Evolutionary conservation across 1,284 basidiomycete species (phyloP).

Genomic region (Pholiota adiposa): DNA sequence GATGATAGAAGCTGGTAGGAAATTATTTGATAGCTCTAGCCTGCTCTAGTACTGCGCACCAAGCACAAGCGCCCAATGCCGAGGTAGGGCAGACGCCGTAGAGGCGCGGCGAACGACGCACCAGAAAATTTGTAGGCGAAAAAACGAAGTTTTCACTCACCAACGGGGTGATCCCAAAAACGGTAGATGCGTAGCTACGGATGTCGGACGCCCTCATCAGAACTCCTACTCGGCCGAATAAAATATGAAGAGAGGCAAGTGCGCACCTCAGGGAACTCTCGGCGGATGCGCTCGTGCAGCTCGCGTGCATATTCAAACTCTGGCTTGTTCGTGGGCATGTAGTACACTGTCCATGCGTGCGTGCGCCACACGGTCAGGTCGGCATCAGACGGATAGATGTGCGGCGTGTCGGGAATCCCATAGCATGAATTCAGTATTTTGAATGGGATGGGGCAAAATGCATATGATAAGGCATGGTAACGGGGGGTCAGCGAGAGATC

Average conservation of each 20-base stretch:
- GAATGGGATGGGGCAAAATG: not conserved
- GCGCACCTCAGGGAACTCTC: slow-evolving; percentile 73
- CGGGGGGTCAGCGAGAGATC: not conserved
- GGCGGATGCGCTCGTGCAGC: slow-evolving; percentile 63
- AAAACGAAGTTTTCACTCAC: slow-evolving; percentile 32
- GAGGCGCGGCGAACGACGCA: not conserved
- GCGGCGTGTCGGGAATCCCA: not conserved
- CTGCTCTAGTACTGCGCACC: not conserved
- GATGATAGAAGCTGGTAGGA: not conserved
- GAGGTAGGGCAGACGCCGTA: not conserved
- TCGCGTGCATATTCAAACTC: slow-evolving; percentile 58
- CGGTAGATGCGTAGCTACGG: slow-evolving; percentile 62
- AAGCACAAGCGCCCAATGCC: not conserved
- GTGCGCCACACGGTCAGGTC: not conserved
- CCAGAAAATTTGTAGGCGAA: not conserved
- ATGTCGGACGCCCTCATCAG: not conserved
- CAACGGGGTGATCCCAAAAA: slow-evolving; percentile 68
- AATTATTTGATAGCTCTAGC: not conserved
- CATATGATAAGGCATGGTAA: not conserved
- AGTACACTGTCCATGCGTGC: slow-evolving; percentile 59
- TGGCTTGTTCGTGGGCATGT: slow-evolving; percentile 50
- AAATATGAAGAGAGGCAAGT: not conserved
- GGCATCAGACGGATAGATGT: too few species aligned
- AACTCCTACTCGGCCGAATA: too few species aligned
- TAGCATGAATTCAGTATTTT: not conserved